Percentiles rank a stretch among this genome's conserved stretches.
Conservation (phyloP, 2,329 filamentous ascomycete species). For the Ophiocordyceps sinensis region DNA sequence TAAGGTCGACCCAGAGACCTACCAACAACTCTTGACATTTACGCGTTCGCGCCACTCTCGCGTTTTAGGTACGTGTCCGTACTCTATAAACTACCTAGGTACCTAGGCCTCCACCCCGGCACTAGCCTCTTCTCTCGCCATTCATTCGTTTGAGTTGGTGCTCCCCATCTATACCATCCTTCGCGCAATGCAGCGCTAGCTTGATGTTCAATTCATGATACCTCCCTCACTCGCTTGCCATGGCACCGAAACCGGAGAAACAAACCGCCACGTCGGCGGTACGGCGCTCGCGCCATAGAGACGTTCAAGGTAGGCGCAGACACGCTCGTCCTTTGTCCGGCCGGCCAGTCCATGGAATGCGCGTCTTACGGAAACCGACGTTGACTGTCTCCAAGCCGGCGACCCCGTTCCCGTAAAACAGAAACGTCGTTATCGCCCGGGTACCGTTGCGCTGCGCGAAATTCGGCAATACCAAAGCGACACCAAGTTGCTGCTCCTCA, state of each 20-base stretch:
- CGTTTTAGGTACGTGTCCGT: too few species aligned
- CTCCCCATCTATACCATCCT: too few species aligned
- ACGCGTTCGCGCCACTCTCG: too few species aligned
- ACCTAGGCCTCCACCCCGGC: too few species aligned
- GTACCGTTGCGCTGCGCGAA: constrained; percentile 79
- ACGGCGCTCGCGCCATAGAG: constrained; percentile 10
- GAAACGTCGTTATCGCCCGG: constrained; percentile 55
- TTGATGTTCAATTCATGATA: too few species aligned
- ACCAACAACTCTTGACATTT: too few species aligned
- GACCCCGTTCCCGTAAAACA: constrained; percentile 52
- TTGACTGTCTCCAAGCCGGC: constrained; percentile 37
- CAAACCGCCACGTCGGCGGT: background rate
- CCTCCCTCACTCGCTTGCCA: background rate
- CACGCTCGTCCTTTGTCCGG: background rate
- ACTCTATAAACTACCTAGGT: too few species aligned
- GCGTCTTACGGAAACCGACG: constrained; percentile 7
- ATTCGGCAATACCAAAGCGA: constrained; percentile 83
- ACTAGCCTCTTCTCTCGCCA: too few species aligned
- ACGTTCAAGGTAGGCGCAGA: constrained; percentile 23
- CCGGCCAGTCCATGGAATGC: background rate
- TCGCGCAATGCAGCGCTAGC: too few species aligned
- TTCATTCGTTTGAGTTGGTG: too few species aligned
- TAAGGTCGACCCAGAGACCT: too few species aligned
- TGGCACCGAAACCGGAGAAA: background rate
- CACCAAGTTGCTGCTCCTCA: constrained; percentile 72